Conservation (phyloP, 2,329 filamentous ascomycete species). For the Paecilomyces sp. region DNA sequence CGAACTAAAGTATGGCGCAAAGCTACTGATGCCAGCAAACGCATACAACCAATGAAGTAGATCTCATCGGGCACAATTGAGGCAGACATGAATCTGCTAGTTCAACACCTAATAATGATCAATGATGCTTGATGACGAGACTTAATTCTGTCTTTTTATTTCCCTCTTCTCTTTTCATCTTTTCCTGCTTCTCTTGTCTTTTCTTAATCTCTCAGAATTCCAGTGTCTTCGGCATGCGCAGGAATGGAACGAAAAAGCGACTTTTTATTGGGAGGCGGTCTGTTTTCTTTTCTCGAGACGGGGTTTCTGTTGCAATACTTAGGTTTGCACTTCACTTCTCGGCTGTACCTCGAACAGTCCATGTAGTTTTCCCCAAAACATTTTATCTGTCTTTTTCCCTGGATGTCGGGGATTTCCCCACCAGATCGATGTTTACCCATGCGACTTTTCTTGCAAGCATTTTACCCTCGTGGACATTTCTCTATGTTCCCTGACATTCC, state of each 20-base stretch:
- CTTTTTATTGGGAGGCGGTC: neutral
- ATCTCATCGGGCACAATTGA: neutral
- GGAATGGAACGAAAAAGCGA: neutral
- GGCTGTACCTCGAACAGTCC: neutral
- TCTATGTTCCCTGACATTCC: neutral
- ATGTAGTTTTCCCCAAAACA: neutral
- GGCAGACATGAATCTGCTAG: neutral
- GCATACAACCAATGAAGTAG: neutral
- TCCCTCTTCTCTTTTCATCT: neutral
- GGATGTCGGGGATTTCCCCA: neutral
- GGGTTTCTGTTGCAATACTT: neutral
- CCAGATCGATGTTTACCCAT: neutral
- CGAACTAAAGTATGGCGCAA: slow-evolving; percentile 32
- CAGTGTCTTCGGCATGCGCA: neutral
- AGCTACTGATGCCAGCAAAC: slow-evolving; percentile 22
- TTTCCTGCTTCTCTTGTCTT: neutral
- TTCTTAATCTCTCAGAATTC: neutral
- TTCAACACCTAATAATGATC: neutral
- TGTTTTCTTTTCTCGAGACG: neutral
- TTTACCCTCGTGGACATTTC: neutral
- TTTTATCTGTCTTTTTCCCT: neutral
- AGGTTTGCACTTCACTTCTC: neutral
- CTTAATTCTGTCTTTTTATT: neutral
- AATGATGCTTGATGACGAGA: neutral
- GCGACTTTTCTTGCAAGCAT: neutral